Conservation (phyloP, 148 eudicot species). For the Agrostemma githago region DNA sequence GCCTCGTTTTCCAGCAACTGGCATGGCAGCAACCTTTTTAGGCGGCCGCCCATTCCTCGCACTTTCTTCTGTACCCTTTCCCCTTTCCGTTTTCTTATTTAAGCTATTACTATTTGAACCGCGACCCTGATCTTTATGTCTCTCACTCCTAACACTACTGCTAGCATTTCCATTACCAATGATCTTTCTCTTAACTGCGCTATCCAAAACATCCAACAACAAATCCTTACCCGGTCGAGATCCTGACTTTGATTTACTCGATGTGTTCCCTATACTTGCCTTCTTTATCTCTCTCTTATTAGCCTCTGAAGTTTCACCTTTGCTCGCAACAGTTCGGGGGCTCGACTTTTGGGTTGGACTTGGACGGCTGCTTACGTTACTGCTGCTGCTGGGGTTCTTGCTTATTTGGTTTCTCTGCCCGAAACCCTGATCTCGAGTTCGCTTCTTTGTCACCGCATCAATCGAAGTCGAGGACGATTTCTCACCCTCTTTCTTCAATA, state of each 20-base stretch:
- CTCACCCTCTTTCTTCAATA: slow-evolving; percentile 18
- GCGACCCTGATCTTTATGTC: slow-evolving; percentile 30
- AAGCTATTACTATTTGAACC: neutral
- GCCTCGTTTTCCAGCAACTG: slow-evolving; percentile 31
- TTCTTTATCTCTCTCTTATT: slow-evolving; percentile 25
- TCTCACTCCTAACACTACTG: slow-evolving; percentile 26
- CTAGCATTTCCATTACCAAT: slow-evolving; percentile 14
- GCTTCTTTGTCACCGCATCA: slow-evolving; percentile 41
- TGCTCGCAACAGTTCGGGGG: slow-evolving; percentile 8
- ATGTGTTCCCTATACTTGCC: slow-evolving; percentile 31
- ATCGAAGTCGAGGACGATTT: slow-evolving; percentile 21
- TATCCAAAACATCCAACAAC: slow-evolving; percentile 32
- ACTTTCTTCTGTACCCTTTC: slow-evolving; percentile 26
- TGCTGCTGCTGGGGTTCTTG: slow-evolving; percentile 32
- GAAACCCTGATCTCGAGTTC: slow-evolving; percentile 36
- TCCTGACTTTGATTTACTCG: slow-evolving; percentile 28
- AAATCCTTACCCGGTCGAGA: slow-evolving; percentile 29
- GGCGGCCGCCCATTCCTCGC: slow-evolving; percentile 41
- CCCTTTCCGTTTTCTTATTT: slow-evolving; percentile 19
- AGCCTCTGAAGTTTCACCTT: slow-evolving; percentile 21
- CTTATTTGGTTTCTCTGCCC: slow-evolving; percentile 31
- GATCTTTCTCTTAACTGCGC: slow-evolving; percentile 27
- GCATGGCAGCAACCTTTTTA: slow-evolving; percentile 36
- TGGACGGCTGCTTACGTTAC: neutral
- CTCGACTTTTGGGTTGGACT: slow-evolving; percentile 12